These are phyloP conservation scores for Clarireedia hainanense DNA, from an alignment of 2,329 filamentous ascomycete genomes.

Conservation along the genomic window DNA sequence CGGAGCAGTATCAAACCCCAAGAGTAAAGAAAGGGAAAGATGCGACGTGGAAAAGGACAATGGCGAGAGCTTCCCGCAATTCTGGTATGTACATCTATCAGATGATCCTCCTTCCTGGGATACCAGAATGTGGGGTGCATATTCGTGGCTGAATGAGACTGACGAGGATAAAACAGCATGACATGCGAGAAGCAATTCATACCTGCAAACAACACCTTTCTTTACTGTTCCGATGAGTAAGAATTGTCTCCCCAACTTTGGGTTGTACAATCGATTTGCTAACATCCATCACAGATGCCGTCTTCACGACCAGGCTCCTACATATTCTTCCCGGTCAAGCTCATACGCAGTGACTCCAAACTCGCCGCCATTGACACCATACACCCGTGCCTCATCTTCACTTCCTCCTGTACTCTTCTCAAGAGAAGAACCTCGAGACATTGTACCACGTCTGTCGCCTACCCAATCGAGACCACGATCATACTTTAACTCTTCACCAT, in stretches of 20 bases:
- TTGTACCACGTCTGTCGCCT: conserved; percentile 55
- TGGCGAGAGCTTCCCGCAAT: conserved; percentile 57
- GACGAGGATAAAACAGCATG: conserved; percentile 41
- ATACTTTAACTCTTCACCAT: conserved; percentile 42
- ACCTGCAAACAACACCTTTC: conserved; percentile 45
- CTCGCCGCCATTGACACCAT: conserved; percentile 30
- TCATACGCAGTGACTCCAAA: conserved; percentile 18
- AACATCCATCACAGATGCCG: conserved; percentile 19
- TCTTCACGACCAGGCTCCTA: conserved; percentile 22
- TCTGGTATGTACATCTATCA: conserved; percentile 40
- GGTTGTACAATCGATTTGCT: not conserved
- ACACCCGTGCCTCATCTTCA: conserved; percentile 23
- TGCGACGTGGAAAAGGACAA: conserved; percentile 35
- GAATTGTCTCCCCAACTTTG: conserved; percentile 23
- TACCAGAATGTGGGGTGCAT: conserved; percentile 20
- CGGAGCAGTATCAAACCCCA: not conserved
- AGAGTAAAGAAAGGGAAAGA: conserved; percentile 14
- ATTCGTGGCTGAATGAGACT: conserved; percentile 12
- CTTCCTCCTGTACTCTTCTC: conserved; percentile 35
- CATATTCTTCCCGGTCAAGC: conserved; percentile 14
- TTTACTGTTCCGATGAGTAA: conserved; percentile 59
- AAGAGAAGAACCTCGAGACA: conserved; percentile 48
- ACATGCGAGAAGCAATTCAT: conserved; percentile 60
- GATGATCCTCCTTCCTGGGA: not conserved
- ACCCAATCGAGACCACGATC: conserved; percentile 50